Base-by-base conservation (phyloP, 164 flowering plant species). In the Dillenia suffruticosa region DNA sequence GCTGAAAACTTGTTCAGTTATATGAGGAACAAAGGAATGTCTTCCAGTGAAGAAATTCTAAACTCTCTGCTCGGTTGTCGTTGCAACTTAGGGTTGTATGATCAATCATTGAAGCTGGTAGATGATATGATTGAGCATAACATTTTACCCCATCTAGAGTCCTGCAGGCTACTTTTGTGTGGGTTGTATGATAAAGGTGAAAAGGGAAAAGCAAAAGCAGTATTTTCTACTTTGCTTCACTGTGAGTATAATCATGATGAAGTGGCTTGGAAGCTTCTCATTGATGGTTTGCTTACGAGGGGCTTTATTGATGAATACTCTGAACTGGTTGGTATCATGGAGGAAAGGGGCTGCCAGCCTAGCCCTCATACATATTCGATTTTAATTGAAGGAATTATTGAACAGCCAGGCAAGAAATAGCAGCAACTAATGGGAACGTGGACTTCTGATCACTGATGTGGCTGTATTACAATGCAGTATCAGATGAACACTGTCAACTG, bases 231-330 rank as follows among this genome's bases (percentile, higher is more conserved):
- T 63, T 55, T 91, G 61, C 85, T 91, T 67, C 54, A 19, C 9
- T 64, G 75, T 59, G 83, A 74, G 13, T 89, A 85, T 72, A 82
- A 87, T 64, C 40, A 62, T 64, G 96, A 89, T 73, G 96, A 89
- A 70, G 69, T 91, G 56, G 90, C 78, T 64, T 91, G 96, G 96
- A 79, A 72, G 61, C 56, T 91, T 71, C 77, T 91, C n/a, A 70
- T 85, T 68, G 96, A 91, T 68, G 97, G 97, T 12, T 70, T 91
- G 55, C 76, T 80, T 54, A 85, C 77, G 74, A 73, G 53, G 57
- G 96, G 94, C 24, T 69, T 74, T 69, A 72, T 61, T 44, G 78
- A 77, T 71, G 57, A 60, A 61, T 85, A 84, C 73, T 80, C 84
- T 54, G 87, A 81, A 60, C 70, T 91, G 49, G 46, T 85, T n/a